phyloP scores from a whole-genome alignment of 495 filamentous ascomycete species.

The Sphaerosporella brunnea region DNA sequence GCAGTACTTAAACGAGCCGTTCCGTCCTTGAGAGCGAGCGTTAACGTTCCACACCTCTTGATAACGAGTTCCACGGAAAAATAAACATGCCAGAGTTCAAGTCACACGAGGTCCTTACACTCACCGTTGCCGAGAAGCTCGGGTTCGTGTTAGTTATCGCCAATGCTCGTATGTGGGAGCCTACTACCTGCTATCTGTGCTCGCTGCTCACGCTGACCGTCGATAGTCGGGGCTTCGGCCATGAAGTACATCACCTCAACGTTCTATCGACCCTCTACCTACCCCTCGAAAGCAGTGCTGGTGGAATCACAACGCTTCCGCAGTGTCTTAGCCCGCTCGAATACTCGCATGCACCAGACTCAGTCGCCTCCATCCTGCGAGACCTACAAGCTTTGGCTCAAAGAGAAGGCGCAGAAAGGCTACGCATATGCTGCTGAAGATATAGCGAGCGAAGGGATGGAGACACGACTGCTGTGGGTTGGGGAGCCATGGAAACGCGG shows the following conservation, averaged over 20 bases:
- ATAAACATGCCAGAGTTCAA: background rate
- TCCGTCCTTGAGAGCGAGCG: no score
- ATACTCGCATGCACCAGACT: background rate
- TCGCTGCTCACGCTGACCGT: background rate
- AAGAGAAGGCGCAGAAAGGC: background rate
- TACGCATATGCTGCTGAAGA: background rate
- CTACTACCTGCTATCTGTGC: no score
- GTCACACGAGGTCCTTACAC: conserved; percentile 7
- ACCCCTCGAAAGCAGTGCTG: background rate
- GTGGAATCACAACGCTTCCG: background rate
- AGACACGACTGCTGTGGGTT: conserved; percentile 2
- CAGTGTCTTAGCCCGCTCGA: background rate
- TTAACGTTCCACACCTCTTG: no score
- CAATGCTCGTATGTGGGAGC: background rate
- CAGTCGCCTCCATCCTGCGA: background rate
- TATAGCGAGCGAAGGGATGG: background rate
- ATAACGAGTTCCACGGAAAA: no score
- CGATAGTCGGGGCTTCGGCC: background rate
- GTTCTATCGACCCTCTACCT: background rate
- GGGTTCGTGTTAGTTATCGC: background rate
- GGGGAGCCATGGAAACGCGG: background rate
- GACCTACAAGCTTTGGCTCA: background rate
- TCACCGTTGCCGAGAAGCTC: conserved; percentile 6
- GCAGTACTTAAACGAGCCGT: no score
- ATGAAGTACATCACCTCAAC: background rate